Evolutionary conservation across 164 flowering plant genomes (phyloP).

Genomic region (Berberis vulgaris): DNA sequence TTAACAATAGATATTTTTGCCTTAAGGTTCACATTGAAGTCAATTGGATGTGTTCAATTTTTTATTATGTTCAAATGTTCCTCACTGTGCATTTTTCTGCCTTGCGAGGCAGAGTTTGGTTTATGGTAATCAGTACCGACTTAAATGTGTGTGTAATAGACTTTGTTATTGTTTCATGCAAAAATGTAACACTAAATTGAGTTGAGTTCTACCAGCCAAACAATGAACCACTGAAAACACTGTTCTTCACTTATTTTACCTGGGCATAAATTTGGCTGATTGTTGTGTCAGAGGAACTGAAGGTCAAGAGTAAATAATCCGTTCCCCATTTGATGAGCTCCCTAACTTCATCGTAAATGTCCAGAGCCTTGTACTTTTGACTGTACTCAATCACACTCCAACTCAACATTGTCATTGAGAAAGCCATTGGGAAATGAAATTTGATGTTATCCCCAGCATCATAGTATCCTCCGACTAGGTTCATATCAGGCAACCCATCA

Average conservation of each 20-base stretch:
- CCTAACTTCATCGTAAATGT: conserved; percentile 80
- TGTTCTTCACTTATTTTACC: conserved; percentile 25
- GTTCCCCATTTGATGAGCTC: conserved; percentile 90
- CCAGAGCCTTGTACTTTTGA: conserved; percentile 83
- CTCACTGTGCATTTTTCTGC: too few relatives aligned
- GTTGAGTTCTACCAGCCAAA: neutral
- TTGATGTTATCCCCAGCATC: conserved; percentile 98
- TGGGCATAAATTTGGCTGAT: conserved; percentile 54
- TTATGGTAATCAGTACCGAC: too few relatives aligned
- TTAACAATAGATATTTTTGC: too few relatives aligned
- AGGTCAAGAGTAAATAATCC: conserved; percentile 88
- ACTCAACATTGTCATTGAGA: conserved; percentile 88
- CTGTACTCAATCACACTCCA: conserved; percentile 97
- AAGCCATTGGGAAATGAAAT: conserved; percentile 79
- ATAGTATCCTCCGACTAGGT: conserved; percentile 81
- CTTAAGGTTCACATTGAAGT: too few relatives aligned
- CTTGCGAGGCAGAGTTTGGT: too few relatives aligned
- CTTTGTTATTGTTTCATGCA: neutral
- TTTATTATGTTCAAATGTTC: too few relatives aligned
- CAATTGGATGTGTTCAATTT: too few relatives aligned
- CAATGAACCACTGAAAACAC: neutral
- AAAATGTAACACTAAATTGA: neutral
- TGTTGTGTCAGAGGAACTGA: conserved; percentile 68
- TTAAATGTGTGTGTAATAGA: too few relatives aligned
- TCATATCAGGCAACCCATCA: conserved; percentile 50